These are phyloP conservation scores for Penicillium sp. DNA, from an alignment of 2,329 filamentous ascomycete genomes.

Conservation along the genomic window DNA sequence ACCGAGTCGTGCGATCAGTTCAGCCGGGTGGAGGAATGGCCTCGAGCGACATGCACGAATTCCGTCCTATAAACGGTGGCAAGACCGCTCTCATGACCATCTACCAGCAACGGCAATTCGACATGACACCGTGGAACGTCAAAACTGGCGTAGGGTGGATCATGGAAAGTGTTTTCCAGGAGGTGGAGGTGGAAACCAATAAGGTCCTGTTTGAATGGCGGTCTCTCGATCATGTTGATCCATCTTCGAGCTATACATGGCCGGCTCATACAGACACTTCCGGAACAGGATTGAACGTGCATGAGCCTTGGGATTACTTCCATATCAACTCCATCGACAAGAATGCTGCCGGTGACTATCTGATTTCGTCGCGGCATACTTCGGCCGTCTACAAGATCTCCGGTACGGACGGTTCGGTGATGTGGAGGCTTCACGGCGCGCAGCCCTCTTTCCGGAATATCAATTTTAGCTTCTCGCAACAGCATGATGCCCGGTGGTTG, in stretches of 20 bases:
- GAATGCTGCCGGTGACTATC: constrained; percentile 34
- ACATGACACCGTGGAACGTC: constrained; percentile 40
- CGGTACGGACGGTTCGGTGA: constrained; percentile 31
- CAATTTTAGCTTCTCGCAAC: constrained; percentile 38
- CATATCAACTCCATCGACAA: constrained; percentile 40
- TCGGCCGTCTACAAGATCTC: constrained; percentile 37
- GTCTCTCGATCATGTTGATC: constrained; percentile 44
- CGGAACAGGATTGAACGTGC: constrained; percentile 41
- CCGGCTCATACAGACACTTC: constrained; percentile 39
- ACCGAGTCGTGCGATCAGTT: constrained; percentile 43
- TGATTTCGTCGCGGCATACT: constrained; percentile 37
- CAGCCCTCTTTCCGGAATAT: constrained; percentile 31
- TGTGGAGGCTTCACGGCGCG: constrained; percentile 34
- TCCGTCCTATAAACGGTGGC: constrained; percentile 41
- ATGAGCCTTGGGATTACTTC: constrained; percentile 41
- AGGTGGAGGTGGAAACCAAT: constrained; percentile 45
- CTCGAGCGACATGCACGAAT: constrained; percentile 48
- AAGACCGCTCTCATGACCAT: constrained; percentile 35
- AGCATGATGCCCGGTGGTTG: constrained; percentile 37
- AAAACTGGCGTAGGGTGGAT: constrained; percentile 43
- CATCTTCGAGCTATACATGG: constrained; percentile 41
- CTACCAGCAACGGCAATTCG: constrained; percentile 39
- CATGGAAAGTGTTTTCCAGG: constrained; percentile 47
- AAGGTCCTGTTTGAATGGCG: constrained; percentile 45
- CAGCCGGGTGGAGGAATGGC: constrained; percentile 34